Base-by-base conservation (phyloP, 2,329 filamentous ascomycete species). In the Ceratocystis colombiana region DNA sequence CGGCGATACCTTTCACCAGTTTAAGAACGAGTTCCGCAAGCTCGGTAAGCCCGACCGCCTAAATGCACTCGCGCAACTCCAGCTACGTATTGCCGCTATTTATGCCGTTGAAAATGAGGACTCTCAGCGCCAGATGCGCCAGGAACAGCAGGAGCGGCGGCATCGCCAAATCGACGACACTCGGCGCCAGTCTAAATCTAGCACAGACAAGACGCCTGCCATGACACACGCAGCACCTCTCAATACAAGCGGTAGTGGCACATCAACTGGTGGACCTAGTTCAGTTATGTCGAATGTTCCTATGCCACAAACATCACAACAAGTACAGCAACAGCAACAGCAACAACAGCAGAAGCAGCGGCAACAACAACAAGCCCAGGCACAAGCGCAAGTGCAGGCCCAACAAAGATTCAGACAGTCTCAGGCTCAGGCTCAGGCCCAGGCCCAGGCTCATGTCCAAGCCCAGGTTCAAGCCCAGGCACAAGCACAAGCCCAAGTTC, bases 91-190 rank as follows among this genome's bases (percentile, higher is more conserved):
- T 25, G 77, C 77, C 6, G 77, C 77, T 57, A 77, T 79, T 12
- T 79, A 78, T 64, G 77, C 77, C 10, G 73, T 79, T 1, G 76
- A 79, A 61, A 79, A 78, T 68, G 77, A 79, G 68, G 77, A 78
- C 50, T 68, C 75, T 62, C 77, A 78, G 68, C 73, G 77, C 10
- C 74, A 76, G 62, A 71, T 72, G 64, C 72, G 77, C 20, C 74
- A 75, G 62, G 75, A 77, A 7, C 73, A 73, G 3, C 75, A 76
- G 63, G 73, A 77, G 50, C 74, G 72, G 67, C 72, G 76, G 2
- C 75, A 77, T 66, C 72, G 71, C 17, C 73, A 77, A 61, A 73
- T 77, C 3, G 77, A 77, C 22, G 72, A 76, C 15, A 70, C 65
- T 4, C 73, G 73, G 55, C 71, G 70, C 33, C 70, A 72, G 20